A percentile compares a stretch with the other conserved stretches of the same genome.
phyloP scores from a whole-genome alignment of 108 stramenopile species.

The Seminavis robusta region DNA sequence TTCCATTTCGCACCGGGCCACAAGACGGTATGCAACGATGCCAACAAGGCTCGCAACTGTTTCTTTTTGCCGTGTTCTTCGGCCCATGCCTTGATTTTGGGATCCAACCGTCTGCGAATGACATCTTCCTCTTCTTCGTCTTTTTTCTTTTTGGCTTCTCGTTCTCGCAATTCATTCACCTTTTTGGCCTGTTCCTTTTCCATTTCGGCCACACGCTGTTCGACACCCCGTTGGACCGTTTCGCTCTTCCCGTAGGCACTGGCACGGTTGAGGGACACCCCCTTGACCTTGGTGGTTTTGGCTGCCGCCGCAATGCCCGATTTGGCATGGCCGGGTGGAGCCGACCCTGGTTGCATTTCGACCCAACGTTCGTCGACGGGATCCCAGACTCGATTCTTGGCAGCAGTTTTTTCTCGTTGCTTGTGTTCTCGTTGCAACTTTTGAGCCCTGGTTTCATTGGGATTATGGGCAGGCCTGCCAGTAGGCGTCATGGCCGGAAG shows the following conservation, averaged over 20 bases:
- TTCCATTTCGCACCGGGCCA: slow-evolving; percentile 92
- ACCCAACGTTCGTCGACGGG: slow-evolving; percentile 88
- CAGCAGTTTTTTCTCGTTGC: slow-evolving; percentile 39
- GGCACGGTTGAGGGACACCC: slow-evolving; percentile 57
- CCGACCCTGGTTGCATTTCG: slow-evolving; percentile 65
- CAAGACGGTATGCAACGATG: slow-evolving; percentile 93
- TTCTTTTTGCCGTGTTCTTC: slow-evolving; percentile 95
- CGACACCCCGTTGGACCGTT: slow-evolving; percentile 56
- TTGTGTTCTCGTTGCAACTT: slow-evolving; percentile 74
- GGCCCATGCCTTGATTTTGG: slow-evolving; percentile 83
- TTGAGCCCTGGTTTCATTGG: slow-evolving; percentile 72
- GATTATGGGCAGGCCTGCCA: slow-evolving; percentile 32
- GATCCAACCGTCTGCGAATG: slow-evolving; percentile 71
- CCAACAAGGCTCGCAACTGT: slow-evolving; percentile 90
- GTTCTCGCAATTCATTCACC: slow-evolving; percentile 57
- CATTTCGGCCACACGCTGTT: slow-evolving; percentile 80
- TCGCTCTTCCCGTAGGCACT: slow-evolving; percentile 73
- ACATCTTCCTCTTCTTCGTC: slow-evolving; percentile 74
- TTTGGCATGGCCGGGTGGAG: slow-evolving; percentile 18
- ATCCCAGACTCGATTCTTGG: slow-evolving; percentile 81
- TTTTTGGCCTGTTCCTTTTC: slow-evolving; percentile 65
- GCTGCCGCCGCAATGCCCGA: slow-evolving; percentile 9
- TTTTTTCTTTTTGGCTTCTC: slow-evolving; percentile 53
- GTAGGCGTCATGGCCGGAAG: slow-evolving; percentile 10
- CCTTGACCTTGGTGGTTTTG: slow-evolving; percentile 19